Evolutionary conservation across 2,329 filamentous ascomycete species (phyloP), one percentile per base, ranked within the genome.

Genomic region (Pezicula neosporulosa): DNA sequence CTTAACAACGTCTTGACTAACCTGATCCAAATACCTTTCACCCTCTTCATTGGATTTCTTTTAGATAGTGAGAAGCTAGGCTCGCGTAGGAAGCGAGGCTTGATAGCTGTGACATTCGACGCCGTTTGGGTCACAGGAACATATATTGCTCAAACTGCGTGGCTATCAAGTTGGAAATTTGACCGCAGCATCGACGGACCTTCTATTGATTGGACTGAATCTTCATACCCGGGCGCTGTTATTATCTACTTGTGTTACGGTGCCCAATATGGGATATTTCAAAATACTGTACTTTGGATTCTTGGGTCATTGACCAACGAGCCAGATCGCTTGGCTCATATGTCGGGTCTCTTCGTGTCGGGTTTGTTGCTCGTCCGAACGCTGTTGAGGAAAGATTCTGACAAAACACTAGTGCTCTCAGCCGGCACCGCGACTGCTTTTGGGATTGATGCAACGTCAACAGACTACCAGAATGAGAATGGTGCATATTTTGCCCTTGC

Each of bases 21-120:
- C 19, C 37, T 38, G 16, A 49, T 48, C 9, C 47, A 48, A 24
- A 48, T 48, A 16, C 47, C 47, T n/a, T 24, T 37, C 35, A 27
- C 35, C 4, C 12, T 48, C 4, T 19, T 21, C 47, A 33, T 48
- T 19, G 30, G 35, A 10, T 42, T 24, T n/a, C 28, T 48, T 30
- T 37, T 48, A 13, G 37, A 48, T 38, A 41, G 27, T 12, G 15
- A 27, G 19, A 39, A 35, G 30, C 28, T 48, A 8, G 35, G 36
- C 16, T 37, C 35, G 5, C 37, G 35, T n/a, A 30, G 37, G 7
- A 35, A 13, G 9, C n/a, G 35, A 15, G 47, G 35, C n/a, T 28
- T 42, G n/a, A 9, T 41, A 18, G 35, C 19, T 7, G 41, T 48
- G 10, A 38, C 18, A 1, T n/a, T 35, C 16, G 30, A 28, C 24